Evolutionary conservation across 257 asterid species (phyloP).

Genomic region (Nicotiana attenuata): DNA sequence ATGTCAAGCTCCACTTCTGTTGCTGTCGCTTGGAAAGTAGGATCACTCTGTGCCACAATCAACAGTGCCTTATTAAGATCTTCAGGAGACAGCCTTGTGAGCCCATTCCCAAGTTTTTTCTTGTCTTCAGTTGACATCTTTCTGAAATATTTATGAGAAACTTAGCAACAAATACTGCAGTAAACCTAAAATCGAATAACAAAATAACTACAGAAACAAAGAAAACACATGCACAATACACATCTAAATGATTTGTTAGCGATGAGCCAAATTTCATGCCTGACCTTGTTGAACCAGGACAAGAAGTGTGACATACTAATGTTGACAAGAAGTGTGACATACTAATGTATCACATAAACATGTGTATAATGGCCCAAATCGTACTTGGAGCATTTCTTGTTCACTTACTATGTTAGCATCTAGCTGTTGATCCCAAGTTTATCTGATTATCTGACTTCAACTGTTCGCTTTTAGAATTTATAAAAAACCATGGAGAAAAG

Average conservation of each 20-base stretch:
- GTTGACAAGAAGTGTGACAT: too few species aligned
- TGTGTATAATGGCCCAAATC: background rate
- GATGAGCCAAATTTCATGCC: background rate
- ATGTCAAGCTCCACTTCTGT: slow-evolving; percentile 74
- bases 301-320: background rate
- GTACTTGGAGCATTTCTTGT: background rate
- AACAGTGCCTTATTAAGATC: slow-evolving; percentile 69
- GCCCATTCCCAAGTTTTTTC: slow-evolving; percentile 67
- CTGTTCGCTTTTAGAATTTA: background rate
- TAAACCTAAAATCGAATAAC: background rate
- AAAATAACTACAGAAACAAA: background rate
- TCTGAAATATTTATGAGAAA: slow-evolving; percentile 28
- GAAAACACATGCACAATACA: background rate
- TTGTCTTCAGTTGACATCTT: slow-evolving; percentile 81
- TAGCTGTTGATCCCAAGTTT: background rate
- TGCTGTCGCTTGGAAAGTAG: slow-evolving; percentile 44
- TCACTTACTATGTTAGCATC: background rate
- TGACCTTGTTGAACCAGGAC: background rate
- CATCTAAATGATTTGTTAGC: background rate
- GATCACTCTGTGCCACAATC: slow-evolving; percentile 60
- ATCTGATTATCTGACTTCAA: background rate
- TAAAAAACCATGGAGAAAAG: background rate
- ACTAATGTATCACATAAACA: background rate
- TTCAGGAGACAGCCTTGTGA: slow-evolving; percentile 56
- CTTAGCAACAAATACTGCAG: background rate